These are phyloP conservation scores for Hypoxylon sp. DNA, from an alignment of 2,329 filamentous ascomycete species.

Conservation along the genomic window DNA sequence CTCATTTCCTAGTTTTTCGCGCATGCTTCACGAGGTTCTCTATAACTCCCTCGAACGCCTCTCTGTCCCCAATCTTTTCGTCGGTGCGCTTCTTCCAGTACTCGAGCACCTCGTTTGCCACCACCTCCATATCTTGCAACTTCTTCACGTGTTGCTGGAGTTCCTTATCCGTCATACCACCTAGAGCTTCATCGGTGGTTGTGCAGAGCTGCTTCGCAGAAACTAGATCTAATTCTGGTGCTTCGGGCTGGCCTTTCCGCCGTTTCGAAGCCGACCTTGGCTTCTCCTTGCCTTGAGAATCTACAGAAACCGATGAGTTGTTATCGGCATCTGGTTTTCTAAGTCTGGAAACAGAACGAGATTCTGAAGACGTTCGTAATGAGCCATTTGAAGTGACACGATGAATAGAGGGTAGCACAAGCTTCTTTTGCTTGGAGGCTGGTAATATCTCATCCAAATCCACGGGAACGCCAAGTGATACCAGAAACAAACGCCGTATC, in stretches of 20 bases:
- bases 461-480: slow-evolving; percentile 94
- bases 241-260: slow-evolving; percentile 73
- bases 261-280: slow-evolving; percentile 58
- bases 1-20: slow-evolving; percentile 77
- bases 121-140: slow-evolving; percentile 77
- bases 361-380: slow-evolving; percentile 69
- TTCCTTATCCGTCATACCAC: slow-evolving; percentile 84
- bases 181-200: slow-evolving; percentile 86
- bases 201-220: slow-evolving; percentile 83
- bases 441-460: slow-evolving; percentile 98
- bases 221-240: slow-evolving; percentile 84
- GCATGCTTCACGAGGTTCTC: slow-evolving; percentile 96
- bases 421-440: slow-evolving; percentile 97
- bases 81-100: slow-evolving; percentile 92
- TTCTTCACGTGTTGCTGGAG: slow-evolving; percentile 78
- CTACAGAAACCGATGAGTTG: slow-evolving; percentile 71
- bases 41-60: slow-evolving; percentile 96
- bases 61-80: slow-evolving; percentile 89
- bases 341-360: slow-evolving; percentile 63
- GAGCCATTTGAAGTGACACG: slow-evolving; percentile 65
- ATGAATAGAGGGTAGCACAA: slow-evolving; percentile 83
- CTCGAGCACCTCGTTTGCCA: slow-evolving; percentile 82
- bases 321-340: slow-evolving; percentile 65
- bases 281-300: slow-evolving; percentile 70
- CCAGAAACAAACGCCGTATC: slow-evolving; percentile 93